A percentile compares a stretch with the other conserved stretches of the same genome.
Conservation (phyloP, 257 asterid genomes). For the Forsythia suspensa region DNA sequence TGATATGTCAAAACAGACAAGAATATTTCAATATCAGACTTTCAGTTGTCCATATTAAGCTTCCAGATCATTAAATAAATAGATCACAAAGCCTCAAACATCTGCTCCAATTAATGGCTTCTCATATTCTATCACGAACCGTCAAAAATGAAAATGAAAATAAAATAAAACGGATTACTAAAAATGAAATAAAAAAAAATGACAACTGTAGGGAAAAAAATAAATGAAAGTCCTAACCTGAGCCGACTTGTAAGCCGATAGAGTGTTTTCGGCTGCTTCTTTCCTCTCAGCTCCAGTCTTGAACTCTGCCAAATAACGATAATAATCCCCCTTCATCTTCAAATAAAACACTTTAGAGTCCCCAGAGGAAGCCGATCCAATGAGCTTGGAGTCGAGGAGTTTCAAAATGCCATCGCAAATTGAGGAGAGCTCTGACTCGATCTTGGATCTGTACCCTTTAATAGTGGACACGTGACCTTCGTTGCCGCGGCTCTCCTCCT, state of each 20-base stretch:
- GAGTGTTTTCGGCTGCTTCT: slow-evolving; percentile 3
- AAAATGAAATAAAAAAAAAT: no score
- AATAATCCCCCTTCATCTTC: slow-evolving; percentile 12
- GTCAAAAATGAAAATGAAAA: not conserved
- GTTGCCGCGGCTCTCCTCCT: slow-evolving; percentile 12
- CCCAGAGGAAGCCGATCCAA: slow-evolving; percentile 10
- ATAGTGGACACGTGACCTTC: not conserved
- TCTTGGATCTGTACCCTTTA: slow-evolving; percentile 5
- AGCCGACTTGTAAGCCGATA: slow-evolving; percentile 1
- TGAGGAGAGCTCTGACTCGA: slow-evolving; percentile 6
- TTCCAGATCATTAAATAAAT: not conserved
- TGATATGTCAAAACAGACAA: not conserved
- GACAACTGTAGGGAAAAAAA: no score
- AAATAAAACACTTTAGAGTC: slow-evolving; percentile 2
- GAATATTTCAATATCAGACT: not conserved
- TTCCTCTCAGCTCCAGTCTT: not conserved
- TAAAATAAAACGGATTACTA: not conserved
- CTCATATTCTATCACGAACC: not conserved
- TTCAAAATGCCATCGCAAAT: slow-evolving; percentile 3
- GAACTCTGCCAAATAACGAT: slow-evolving; percentile 11
- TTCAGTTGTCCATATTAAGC: not conserved
- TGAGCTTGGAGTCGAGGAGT: slow-evolving; percentile 12
- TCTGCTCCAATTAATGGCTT: not conserved
- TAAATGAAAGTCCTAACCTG: not conserved
- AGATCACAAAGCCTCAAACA: not conserved